Conservation (phyloP, 805 yeast species). For the Jamesozyma jinghongensis region DNA sequence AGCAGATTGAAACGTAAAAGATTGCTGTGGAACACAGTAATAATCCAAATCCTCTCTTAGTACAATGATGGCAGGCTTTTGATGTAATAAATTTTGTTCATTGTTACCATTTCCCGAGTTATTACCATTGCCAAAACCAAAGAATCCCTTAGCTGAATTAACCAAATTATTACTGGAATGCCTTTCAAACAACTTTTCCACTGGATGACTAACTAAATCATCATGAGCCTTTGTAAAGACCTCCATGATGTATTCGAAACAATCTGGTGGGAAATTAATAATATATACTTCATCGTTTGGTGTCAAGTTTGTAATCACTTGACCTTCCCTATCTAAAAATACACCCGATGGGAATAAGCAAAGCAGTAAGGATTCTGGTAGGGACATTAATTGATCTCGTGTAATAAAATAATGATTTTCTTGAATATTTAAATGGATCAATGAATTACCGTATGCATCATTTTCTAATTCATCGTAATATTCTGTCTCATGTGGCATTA, state of each 20-base stretch:
- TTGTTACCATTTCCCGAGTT: slow-evolving; percentile 3
- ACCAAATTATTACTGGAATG: slow-evolving; percentile 13
- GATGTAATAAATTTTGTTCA: slow-evolving; percentile 57
- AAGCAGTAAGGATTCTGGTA: slow-evolving; percentile 82
- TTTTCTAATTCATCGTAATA: slow-evolving; percentile 14
- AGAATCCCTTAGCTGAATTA: slow-evolving; percentile 24
- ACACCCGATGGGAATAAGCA: slow-evolving; percentile 90
- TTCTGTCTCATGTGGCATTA: neutral
- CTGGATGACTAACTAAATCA: slow-evolving; percentile 38
- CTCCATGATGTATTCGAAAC: slow-evolving; percentile 75
- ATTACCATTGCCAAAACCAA: slow-evolving; percentile 11
- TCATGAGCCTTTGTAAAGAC: slow-evolving; percentile 61
- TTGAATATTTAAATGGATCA: slow-evolving; percentile 68
- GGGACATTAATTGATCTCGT: slow-evolving; percentile 79
- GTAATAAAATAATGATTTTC: slow-evolving; percentile 68
- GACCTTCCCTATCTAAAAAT: slow-evolving; percentile 66
- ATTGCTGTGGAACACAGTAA: slow-evolving; percentile 63
- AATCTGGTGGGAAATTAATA: slow-evolving; percentile 68
- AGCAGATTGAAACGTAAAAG: slow-evolving; percentile 33
- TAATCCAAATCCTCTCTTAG: slow-evolving; percentile 89
- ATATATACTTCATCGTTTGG: slow-evolving; percentile 75
- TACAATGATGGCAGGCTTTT: slow-evolving; percentile 85
- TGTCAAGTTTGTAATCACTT: slow-evolving; percentile 67
- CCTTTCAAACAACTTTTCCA: slow-evolving; percentile 32
- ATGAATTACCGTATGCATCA: slow-evolving; percentile 39